phyloP scores from a whole-genome alignment of 1,284 basidiomycete genomes.

The Ustilago crameri region DNA sequence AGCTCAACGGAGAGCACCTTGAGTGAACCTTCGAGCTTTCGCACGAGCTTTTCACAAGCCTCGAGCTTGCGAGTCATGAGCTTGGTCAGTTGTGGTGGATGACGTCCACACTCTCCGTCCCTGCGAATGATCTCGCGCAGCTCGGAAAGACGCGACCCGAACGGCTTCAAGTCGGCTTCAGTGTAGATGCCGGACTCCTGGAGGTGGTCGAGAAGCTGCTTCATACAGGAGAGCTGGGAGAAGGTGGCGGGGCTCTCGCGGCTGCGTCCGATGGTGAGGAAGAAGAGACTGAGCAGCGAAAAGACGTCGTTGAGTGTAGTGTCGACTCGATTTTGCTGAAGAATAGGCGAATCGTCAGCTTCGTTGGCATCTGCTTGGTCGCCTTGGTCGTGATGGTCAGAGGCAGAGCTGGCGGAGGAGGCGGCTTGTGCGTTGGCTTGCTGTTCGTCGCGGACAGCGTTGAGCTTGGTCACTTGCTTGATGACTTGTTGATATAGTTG shows the following conservation, averaged over 20 bases:
- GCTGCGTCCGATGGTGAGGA: slow-evolving; percentile 67
- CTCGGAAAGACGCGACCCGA: slow-evolving; percentile 59
- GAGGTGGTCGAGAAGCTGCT: slow-evolving; percentile 67
- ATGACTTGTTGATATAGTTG: slow-evolving; percentile 91
- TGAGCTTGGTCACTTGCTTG: slow-evolving; percentile 93
- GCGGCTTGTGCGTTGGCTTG: slow-evolving; percentile 41
- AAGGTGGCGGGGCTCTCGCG: slow-evolving; percentile 65
- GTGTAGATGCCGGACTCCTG: slow-evolving; percentile 67
- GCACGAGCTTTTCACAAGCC: slow-evolving; percentile 75
- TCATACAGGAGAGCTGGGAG: slow-evolving; percentile 66
- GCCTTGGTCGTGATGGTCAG: slow-evolving; percentile 35
- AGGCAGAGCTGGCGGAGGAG: slow-evolving; percentile 38
- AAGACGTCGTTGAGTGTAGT: slow-evolving; percentile 68
- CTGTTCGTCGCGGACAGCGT: slow-evolving; percentile 81
- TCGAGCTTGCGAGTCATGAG: slow-evolving; percentile 89
- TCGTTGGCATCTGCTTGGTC: slow-evolving; percentile 19
- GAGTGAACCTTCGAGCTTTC: slow-evolving; percentile 61
- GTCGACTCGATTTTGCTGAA: slow-evolving; percentile 64
- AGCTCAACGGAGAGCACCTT: slow-evolving; percentile 67
- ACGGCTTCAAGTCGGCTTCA: slow-evolving; percentile 65
- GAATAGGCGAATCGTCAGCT: slow-evolving; percentile 44
- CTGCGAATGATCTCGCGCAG: slow-evolving; percentile 63
- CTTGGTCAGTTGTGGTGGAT: slow-evolving; percentile 86
- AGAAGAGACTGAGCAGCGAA: slow-evolving; percentile 66
- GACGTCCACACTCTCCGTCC: slow-evolving; percentile 76